Evolutionary conservation across 2,329 filamentous ascomycete genomes (phyloP).

Genomic region (Capronia coronata): DNA sequence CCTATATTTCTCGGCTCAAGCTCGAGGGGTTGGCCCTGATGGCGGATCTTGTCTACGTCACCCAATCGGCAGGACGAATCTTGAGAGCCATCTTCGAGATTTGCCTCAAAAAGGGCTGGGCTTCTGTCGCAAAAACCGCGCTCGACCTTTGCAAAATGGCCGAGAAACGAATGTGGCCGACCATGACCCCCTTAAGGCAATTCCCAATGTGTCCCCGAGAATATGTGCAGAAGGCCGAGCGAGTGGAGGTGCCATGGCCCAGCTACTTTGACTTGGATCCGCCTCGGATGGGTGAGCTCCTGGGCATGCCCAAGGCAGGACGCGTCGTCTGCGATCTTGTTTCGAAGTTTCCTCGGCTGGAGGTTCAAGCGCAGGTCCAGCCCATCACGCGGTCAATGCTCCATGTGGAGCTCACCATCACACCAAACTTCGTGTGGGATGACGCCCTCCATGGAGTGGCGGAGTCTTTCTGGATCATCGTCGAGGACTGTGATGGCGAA

Average conservation of each 20-base stretch:
- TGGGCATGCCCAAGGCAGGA: constrained; percentile 84
- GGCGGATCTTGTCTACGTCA: constrained; percentile 98
- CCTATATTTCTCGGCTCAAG: constrained; percentile 90
- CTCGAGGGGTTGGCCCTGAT: constrained; percentile 91
- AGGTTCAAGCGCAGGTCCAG: constrained; percentile 88
- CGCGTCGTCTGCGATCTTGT: constrained; percentile 78
- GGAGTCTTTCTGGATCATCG: constrained; percentile 94
- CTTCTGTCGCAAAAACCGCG: constrained; percentile 83
- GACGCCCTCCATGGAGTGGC: constrained; percentile 77
- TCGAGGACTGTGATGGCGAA: constrained; percentile 95
- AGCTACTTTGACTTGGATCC: constrained; percentile 96
- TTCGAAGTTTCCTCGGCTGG: constrained; percentile 84
- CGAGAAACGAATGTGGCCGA: constrained; percentile 99
- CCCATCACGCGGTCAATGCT: constrained; percentile 93
- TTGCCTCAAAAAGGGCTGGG: constrained; percentile 93
- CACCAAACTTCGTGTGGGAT: constrained; percentile 94
- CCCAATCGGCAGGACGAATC: constrained; percentile 94
- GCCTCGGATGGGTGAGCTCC: constrained; percentile 88
- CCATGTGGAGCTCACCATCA: constrained; percentile 80
- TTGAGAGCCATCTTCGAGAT: constrained; percentile 95
- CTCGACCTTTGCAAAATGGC: constrained; percentile 98
- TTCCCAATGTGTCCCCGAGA: constrained; percentile 77
- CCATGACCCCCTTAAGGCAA: constrained; percentile 91
- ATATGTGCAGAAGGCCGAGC: constrained; percentile 84
- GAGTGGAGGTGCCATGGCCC: constrained; percentile 87